phyloP scores from a whole-genome alignment of 768 basidiomycete genomes.

The Collybiopsis luxurians region DNA sequence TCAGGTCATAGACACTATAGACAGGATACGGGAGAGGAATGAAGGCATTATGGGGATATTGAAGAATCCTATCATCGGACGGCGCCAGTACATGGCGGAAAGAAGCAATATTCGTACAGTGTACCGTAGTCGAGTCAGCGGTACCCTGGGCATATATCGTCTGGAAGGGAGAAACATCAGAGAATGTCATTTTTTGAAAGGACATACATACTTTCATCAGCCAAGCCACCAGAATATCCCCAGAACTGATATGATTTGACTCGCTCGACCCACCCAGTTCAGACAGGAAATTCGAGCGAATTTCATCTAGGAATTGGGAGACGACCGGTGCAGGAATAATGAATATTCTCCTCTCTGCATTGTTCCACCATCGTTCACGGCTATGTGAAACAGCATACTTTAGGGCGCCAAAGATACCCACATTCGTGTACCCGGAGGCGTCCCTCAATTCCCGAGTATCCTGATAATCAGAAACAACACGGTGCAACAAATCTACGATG shows the following conservation, averaged over 20 bases:
- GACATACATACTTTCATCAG: slow-evolving; percentile 32
- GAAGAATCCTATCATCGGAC: slow-evolving; percentile 14
- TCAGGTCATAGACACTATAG: slow-evolving; percentile 31
- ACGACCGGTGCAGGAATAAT: slow-evolving; percentile 30
- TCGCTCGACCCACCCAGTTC: slow-evolving; percentile 15
- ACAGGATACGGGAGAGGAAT: slow-evolving; percentile 38
- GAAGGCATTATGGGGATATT: slow-evolving; percentile 38
- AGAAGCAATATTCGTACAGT: slow-evolving; percentile 36
- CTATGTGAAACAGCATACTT: slow-evolving; percentile 33
- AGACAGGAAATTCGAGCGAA: slow-evolving; percentile 21
- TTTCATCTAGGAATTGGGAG: slow-evolving; percentile 25
- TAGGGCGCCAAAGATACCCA: slow-evolving; percentile 27
- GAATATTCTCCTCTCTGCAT: slow-evolving; percentile 31
- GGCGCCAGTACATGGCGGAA: slow-evolving; percentile 27
- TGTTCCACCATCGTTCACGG: slow-evolving; percentile 34
- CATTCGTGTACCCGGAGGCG: slow-evolving; percentile 20
- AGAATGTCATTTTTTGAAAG: too few species aligned
- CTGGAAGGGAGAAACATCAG: slow-evolving; percentile 17
- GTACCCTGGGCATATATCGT: slow-evolving; percentile 32
- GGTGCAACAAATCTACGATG: slow-evolving; percentile 27
- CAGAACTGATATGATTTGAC: slow-evolving; percentile 25
- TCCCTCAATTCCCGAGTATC: neutral
- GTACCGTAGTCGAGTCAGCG: slow-evolving; percentile 24
- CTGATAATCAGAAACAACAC: slow-evolving; percentile 9
- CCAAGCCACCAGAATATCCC: slow-evolving; percentile 41